Base-by-base conservation (phyloP, 805 yeast genomes). In the Teunomyces stri region DNA sequence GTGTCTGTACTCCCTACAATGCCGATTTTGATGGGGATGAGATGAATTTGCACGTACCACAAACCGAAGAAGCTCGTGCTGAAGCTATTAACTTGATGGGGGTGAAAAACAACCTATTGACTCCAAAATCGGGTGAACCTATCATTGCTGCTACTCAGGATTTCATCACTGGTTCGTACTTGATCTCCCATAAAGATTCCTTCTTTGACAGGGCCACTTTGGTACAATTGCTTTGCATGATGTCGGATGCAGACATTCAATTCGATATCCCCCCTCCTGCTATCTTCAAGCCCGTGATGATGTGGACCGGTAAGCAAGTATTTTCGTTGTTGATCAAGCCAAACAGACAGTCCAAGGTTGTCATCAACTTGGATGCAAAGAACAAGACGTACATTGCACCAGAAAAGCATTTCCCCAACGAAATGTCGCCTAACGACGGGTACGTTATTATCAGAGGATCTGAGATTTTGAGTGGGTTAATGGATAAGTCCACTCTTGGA, bases 21-120 rank as follows among this genome's bases (percentile, higher is more conserved):
- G 99, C 99, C 34, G 99, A 94, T 79, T 94, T 94, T 65, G 99
- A 94, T 68, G 99, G 99, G 70, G 99, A 94, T 70, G 99, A 94
- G 68, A 94, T 94, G 99, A 94, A 94, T 67, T 75, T 94, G 62
- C 99, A 94, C 64, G 99, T 94, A 40, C 99, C 99, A 1, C 99
- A 94, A 68, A 94, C 98, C 1, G 98, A 94, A 69, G 99, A 94
- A 68, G 98, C 99, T 1, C 76, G 99, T 54, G 96, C 98, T 0
- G 99, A 94, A 68, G 99, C 99, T n/a, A 89, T 92, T 68, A 88
- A 87, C 60, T 76, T 94, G 61, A 94, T 94, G 99, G 99, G 98
- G 46, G 99, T 94, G 36, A 94, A 94, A 60, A 87, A 91, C 62
- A 94, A 94, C 64, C 74, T 94, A 53, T 78, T 94, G 56, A 94